Evolutionary conservation across 208 protist genomes (phyloP), one percentile per base, ranked within the genome.

Genomic region (Leishmania gerbilli): DNA sequence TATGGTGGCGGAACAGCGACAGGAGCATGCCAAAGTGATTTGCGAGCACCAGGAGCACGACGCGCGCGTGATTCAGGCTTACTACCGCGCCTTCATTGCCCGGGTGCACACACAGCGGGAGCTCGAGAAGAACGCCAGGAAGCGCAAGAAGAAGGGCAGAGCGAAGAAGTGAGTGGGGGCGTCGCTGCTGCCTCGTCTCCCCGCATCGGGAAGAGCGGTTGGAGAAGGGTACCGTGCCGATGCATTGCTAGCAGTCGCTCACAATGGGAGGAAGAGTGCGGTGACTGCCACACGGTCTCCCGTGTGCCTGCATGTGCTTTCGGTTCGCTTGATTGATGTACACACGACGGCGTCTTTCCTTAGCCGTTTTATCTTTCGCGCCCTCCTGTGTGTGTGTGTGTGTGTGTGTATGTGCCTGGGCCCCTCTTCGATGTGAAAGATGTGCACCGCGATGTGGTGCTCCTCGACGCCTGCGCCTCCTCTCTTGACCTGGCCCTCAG

Each of bases 11-110:
- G 82, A 87, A 65, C 90, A 96, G 85, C 89, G 90, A 53, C 77
- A 95, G 75, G 89, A 88, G 58, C 95, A 98, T 74, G 76, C 86
- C 31, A 71, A 87, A 21, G 83, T 83, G 34, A 94, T 97, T 67
- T 74, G 80, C 17, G 76, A 87, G 79, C 76, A 76, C 4, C 79
- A 80, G 76, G 83, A 88, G 62, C 77, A 93, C 72, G 79, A 88
- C 58, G 90, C 93, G 17, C 84, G 87, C n/a, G 90, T 95, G 17
- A 84, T 98, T 42, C 95, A 98, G 88, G 93, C 93, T 0, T 98
- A 94, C 88, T 97, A 91, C 83, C 88, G 95, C 24, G 83, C 91
- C 60, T 95, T 90, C 82, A 76, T 88, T 13, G 83, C 87, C 0
- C 90, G 95, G 2, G 78, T 91, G 42, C 84, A 88, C 11, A 69